phyloP scores from a whole-genome alignment of 768 basidiomycete species.

The Stropharia rugosoannulata region DNA sequence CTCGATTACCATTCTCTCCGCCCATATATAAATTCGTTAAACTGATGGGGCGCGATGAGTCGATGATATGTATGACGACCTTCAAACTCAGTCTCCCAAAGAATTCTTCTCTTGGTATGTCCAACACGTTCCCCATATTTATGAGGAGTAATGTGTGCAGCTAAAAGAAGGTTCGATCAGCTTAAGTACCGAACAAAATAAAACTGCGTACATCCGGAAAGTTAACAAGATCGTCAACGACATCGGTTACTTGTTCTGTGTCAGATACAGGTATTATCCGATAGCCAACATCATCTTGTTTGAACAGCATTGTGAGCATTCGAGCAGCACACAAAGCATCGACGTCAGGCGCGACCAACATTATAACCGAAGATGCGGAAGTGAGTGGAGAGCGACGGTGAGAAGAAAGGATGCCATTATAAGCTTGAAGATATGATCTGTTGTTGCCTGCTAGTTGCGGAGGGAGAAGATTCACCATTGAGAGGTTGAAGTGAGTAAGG shows the following conservation, averaged over 20 bases:
- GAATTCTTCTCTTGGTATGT: slow-evolving; percentile 73
- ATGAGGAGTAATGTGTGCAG: slow-evolving; percentile 88
- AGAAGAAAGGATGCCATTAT: slow-evolving; percentile 65
- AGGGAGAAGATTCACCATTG: slow-evolving; percentile 62
- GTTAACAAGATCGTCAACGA: slow-evolving; percentile 62
- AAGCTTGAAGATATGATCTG: slow-evolving; percentile 72
- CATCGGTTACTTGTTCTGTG: slow-evolving; percentile 67
- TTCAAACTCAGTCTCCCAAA: slow-evolving; percentile 68
- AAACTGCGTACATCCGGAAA: slow-evolving; percentile 57
- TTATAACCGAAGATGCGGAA: slow-evolving; percentile 80
- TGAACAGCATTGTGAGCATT: slow-evolving; percentile 87
- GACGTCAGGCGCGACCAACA: slow-evolving; percentile 87
- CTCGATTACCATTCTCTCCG: slow-evolving; percentile 64
- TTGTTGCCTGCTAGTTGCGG: slow-evolving; percentile 64
- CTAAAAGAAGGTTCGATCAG: slow-evolving; percentile 33
- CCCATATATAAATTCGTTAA: slow-evolving; percentile 81
- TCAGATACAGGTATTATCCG: slow-evolving; percentile 88
- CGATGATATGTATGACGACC: slow-evolving; percentile 88
- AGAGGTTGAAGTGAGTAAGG: not conserved
- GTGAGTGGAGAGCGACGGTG: slow-evolving; percentile 74
- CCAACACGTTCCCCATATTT: slow-evolving; percentile 89
- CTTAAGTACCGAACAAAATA: not conserved
- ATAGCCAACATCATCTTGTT: slow-evolving; percentile 92
- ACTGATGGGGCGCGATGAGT: slow-evolving; percentile 89
- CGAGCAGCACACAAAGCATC: slow-evolving; percentile 90